A percentile compares a stretch with the other conserved stretches of the same genome.
These are phyloP conservation scores for Capronia americana DNA, from an alignment of 2,329 filamentous ascomycete genomes.

Conservation along the genomic window DNA sequence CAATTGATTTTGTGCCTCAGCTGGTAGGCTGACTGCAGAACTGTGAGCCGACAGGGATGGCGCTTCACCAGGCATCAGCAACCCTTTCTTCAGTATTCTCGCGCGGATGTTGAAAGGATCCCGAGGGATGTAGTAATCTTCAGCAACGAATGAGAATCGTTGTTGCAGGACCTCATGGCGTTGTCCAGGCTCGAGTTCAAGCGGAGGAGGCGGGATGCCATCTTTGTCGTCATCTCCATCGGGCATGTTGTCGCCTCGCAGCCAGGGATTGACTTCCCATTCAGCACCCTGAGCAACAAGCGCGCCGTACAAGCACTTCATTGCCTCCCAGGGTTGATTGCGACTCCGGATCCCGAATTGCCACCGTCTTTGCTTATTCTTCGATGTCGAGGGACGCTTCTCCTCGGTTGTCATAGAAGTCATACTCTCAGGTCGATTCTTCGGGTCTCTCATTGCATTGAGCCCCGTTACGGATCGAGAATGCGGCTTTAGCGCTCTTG, in stretches of 20 bases:
- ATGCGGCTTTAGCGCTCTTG: conserved; percentile 83
- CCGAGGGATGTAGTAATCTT: conserved; percentile 82
- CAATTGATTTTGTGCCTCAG: conserved; percentile 41
- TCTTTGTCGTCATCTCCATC: conserved; percentile 39
- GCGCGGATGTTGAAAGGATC: conserved; percentile 95
- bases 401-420: conserved; percentile 50
- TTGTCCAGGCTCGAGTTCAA: conserved; percentile 44
- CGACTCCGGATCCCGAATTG: conserved; percentile 96
- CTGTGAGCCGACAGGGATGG: conserved; percentile 59
- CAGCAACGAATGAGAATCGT: conserved; percentile 52
- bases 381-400: conserved; percentile 55
- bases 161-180: conserved; percentile 48
- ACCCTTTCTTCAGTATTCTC: conserved; percentile 83
- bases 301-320: conserved; percentile 94
- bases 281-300: conserved; percentile 85
- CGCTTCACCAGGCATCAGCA: conserved; percentile 60
- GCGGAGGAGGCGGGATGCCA: conserved; percentile 42
- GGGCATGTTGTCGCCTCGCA: conserved; percentile 24
- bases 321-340: conserved; percentile 91
- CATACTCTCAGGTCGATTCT: conserved; percentile 62
- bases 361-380: conserved; percentile 82
- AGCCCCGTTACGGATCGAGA: conserved; percentile 73
- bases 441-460: conserved; percentile 63
- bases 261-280: conserved; percentile 65
- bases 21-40: conserved; percentile 45